Percentiles rank a stretch among this genome's conserved stretches.
phyloP scores from a whole-genome alignment of 345 rosid species.

The Geranium rotundifolium region DNA sequence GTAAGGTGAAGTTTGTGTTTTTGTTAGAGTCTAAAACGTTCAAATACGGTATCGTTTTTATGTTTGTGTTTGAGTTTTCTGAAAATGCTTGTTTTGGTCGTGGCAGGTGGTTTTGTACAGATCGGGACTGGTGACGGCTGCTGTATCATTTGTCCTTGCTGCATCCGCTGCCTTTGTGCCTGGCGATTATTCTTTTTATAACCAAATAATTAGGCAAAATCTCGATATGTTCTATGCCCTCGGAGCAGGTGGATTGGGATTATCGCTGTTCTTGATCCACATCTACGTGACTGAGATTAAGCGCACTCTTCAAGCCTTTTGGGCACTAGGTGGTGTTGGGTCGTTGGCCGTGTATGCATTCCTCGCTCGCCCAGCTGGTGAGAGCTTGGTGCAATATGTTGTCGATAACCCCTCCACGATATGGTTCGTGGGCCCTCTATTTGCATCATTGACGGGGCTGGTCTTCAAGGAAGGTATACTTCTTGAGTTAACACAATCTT shows the following conservation, averaged over 20 bases:
- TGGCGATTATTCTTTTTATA: constrained; percentile 20
- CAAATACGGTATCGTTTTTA: not conserved
- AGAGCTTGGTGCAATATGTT: constrained; percentile 60
- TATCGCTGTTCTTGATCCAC: constrained; percentile 70
- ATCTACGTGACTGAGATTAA: constrained; percentile 87
- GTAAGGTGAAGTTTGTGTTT: too few species aligned
- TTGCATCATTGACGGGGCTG: constrained; percentile 80
- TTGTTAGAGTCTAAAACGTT: not conserved
- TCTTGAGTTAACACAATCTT: not conserved
- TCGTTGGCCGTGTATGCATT: constrained; percentile 46
- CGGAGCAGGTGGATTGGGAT: constrained; percentile 76
- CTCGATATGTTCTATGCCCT: constrained; percentile 48
- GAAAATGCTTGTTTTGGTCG: constrained; percentile 5
- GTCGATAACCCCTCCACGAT: constrained; percentile 48
- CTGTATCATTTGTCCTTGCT: constrained; percentile 67
- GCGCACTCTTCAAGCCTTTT: constrained; percentile 83
- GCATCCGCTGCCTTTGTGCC: constrained; percentile 72
- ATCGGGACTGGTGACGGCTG: constrained; percentile 71
- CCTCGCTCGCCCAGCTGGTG: constrained; percentile 66
- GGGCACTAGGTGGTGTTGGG: constrained; percentile 73
- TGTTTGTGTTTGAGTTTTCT: not conserved
- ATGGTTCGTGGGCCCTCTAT: constrained; percentile 92
- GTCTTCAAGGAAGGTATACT: constrained; percentile 86
- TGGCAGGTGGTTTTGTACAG: constrained; percentile 77
- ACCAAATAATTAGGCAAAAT: constrained; percentile 45